Conservation (phyloP, 441 rosid genomes). For the Rhodomyrtus psidioides region DNA sequence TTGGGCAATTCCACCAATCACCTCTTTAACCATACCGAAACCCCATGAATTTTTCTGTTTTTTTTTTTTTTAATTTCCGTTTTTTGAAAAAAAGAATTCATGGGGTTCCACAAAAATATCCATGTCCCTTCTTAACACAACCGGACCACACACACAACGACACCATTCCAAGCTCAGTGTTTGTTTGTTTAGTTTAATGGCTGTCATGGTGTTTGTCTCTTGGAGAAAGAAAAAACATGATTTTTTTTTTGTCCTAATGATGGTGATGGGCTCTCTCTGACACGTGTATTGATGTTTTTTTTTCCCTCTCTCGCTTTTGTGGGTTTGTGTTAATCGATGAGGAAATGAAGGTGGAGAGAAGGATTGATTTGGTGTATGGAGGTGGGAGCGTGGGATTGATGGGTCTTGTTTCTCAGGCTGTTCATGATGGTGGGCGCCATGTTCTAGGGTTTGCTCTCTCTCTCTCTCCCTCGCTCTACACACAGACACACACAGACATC, state of each 20-base stretch:
- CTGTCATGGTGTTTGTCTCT: background rate
- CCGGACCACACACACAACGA: background rate
- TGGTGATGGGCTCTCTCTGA: constrained; percentile 18
- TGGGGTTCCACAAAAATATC: constrained; percentile 23
- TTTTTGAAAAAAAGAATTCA: background rate
- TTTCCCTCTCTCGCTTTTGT: background rate
- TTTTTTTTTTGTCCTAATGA: background rate
- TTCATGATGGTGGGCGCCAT: constrained; percentile 99
- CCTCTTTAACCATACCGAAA: background rate
- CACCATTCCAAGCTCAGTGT: background rate
- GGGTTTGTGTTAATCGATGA: constrained; percentile 23
- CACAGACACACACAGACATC: background rate
- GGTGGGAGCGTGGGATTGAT: constrained; percentile 98
- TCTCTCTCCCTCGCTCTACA: background rate
- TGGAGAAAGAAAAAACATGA: background rate
- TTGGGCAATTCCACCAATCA: constrained; percentile 17
- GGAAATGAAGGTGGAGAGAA: constrained; percentile 75
- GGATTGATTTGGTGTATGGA: constrained; percentile 95
- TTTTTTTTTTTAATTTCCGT: too few species aligned
- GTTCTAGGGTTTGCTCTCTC: constrained; percentile 75
- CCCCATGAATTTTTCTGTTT: background rate
- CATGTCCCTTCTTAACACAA: constrained; percentile 10
- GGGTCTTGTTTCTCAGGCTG: constrained; percentile 99
- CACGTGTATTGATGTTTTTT: constrained; percentile 20
- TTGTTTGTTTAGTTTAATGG: background rate